Evolutionary conservation across 352 stramenopile species (phyloP), one percentile per base, ranked within the genome.

Genomic region (Achlya hypogyna): DNA sequence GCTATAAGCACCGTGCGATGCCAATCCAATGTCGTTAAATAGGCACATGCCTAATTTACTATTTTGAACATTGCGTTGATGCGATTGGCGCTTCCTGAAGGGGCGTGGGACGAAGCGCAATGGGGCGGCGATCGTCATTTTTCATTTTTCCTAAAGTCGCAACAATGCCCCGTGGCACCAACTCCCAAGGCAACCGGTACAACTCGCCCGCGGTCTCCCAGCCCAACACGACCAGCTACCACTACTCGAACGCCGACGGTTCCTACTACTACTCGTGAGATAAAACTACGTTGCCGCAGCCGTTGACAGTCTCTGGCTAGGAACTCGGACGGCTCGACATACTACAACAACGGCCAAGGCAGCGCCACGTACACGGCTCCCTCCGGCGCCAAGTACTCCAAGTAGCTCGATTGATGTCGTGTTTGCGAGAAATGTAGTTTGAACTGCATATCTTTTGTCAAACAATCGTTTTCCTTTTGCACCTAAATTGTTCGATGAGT

Each of bases 111-210:
- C n/a, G n/a, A n/a, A n/a, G n/a, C n/a, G n/a, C n/a, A n/a, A n/a
- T n/a, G n/a, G n/a, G n/a, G n/a, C n/a, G n/a, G n/a, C n/a, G n/a
- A n/a, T n/a, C n/a, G n/a, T n/a, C n/a, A n/a, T 45, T 45, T 10
- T 3, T 18, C 38, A n/a, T 45, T 45, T 45, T 45, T 18, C 38
- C 4, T 9, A 10, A 45, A 45, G 38, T 45, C 4, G 5, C 8
- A n/a, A 58, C 12, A 23, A 59, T 59, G 51, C 51, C 12, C 18
- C 20, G 22, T 9, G 51, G 51, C n/a, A 23, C 18, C 16, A 59
- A 59, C 51, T 59, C 51, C 18, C 51, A 59, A 59, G 51, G 12
- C n/a, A 59, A 59, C 51, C 16, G 20, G 22, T 59, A 59, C 51
- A 59, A 59, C 51, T 29, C 51, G 5, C 51, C 51, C 22, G 51